phyloP scores from a whole-genome alignment of 2,329 filamentous ascomycete species.

The Sporothrix variecibatus region DNA sequence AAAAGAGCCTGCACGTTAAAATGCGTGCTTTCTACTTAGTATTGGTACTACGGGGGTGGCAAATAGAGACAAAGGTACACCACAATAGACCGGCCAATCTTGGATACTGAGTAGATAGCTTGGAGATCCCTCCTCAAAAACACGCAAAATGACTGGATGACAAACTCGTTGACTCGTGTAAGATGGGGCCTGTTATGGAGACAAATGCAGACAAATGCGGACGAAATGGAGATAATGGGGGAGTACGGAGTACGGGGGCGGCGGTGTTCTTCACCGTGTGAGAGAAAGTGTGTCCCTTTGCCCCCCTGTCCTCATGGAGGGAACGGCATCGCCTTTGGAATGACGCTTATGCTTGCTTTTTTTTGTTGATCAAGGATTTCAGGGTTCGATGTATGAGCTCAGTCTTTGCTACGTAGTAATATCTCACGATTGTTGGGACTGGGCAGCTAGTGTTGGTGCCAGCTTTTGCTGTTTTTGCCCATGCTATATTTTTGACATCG shows the following conservation, averaged over 20 bases:
- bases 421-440: neutral
- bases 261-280: neutral
- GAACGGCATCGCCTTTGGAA: neutral
- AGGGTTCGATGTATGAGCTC: neutral
- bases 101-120: neutral
- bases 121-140: neutral
- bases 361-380: slow-evolving; percentile 1
- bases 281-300: too few relatives aligned
- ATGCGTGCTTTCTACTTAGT: neutral
- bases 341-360: neutral
- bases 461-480: neutral
- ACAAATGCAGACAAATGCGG: neutral
- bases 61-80: neutral
- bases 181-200: neutral
- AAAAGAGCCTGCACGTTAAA: neutral
- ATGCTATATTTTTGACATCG: neutral
- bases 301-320: neutral
- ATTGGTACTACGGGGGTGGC: neutral
- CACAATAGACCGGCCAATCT: neutral
- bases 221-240: neutral
- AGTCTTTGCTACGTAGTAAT: neutral
- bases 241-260: neutral
- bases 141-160: neutral
- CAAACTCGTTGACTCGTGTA: slow-evolving; percentile 9
- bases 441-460: neutral